Conservation (phyloP, 495 filamentous ascomycete genomes). For the Penicillium turbatum region DNA sequence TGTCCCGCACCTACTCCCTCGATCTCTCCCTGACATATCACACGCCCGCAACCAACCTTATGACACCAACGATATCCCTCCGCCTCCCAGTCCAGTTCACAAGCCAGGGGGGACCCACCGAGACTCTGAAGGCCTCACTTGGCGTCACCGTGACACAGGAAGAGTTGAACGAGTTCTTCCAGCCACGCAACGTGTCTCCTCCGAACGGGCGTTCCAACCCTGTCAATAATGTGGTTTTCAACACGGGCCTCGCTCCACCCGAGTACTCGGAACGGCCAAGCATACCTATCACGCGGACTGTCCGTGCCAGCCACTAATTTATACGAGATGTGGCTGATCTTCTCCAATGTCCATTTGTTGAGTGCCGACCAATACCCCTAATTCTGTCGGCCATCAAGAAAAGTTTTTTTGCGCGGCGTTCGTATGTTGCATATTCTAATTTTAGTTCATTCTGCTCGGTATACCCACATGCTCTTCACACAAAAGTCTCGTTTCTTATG, state of each 20-base stretch:
- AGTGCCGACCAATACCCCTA: conserved; percentile 2
- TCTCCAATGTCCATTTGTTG: neutral
- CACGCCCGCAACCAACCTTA: conserved; percentile 50
- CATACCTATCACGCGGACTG: neutral
- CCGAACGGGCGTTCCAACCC: neutral
- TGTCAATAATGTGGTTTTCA: conserved; percentile 9
- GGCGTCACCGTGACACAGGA: conserved; percentile 31
- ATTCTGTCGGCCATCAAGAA: neutral
- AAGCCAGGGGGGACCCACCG: conserved; percentile 16
- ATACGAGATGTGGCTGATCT: neutral
- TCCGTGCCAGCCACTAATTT: neutral
- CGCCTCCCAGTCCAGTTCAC: conserved; percentile 76
- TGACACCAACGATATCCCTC: conserved; percentile 55
- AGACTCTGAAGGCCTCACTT: conserved; percentile 17
- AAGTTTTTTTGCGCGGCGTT: neutral
- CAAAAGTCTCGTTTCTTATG: neutral
- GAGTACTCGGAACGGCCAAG: conserved; percentile 18
- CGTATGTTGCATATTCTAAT: neutral
- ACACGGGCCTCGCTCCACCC: conserved; percentile 17
- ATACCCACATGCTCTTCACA: conserved; percentile 1
- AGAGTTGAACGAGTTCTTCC: conserved; percentile 40
- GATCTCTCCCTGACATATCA: conserved; percentile 62
- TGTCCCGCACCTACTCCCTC: conserved; percentile 73
- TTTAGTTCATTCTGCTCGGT: neutral
- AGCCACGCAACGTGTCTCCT: conserved; percentile 31